Percentiles rank a stretch among this genome's conserved stretches.
phyloP scores from a whole-genome alignment of 2,329 filamentous ascomycete species.

The Anisogramma anomala region DNA sequence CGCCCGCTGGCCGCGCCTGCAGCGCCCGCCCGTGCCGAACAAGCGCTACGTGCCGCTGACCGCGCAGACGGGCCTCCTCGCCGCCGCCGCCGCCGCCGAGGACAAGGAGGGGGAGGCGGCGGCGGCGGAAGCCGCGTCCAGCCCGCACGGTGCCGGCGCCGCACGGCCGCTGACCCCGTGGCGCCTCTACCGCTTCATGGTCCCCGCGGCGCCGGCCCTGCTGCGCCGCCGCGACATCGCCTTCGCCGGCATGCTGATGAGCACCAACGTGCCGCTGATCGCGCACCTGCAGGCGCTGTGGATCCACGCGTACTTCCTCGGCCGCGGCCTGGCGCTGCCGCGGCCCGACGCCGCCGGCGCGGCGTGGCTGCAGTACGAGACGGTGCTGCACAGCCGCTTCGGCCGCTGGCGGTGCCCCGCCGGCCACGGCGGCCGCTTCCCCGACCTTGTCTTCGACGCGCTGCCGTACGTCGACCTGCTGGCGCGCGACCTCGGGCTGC shows the following conservation, averaged over 20 bases:
- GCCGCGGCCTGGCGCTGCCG: conserved; percentile 26
- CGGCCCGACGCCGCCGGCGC: conserved; percentile 20
- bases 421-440: conserved; percentile 38
- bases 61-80: conserved; percentile 20
- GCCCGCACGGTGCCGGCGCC: conserved; percentile 32
- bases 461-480: conserved; percentile 37
- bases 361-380: conserved; percentile 27
- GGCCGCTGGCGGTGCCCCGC: conserved; percentile 40
- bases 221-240: conserved; percentile 3
- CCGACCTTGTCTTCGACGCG: conserved; percentile 49
- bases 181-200: conserved; percentile 12
- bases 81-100: neutral
- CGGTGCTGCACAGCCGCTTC: conserved; percentile 42
- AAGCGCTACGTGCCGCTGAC: conserved; percentile 33
- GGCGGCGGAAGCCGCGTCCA: too few species aligned
- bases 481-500: conserved; percentile 15
- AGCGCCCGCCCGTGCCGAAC: conserved; percentile 21
- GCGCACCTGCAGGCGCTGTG: conserved; percentile 34
- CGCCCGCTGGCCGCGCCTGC: conserved; percentile 3
- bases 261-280: conserved; percentile 24
- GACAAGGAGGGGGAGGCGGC: too few species aligned
- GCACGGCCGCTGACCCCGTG: conserved; percentile 21
- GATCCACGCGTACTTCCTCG: conserved; percentile 46
- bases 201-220: conserved; percentile 17
- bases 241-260: conserved; percentile 14